Conservation (phyloP, 1,284 basidiomycete species). For the Cutaneotrichosporon sp. region DNA sequence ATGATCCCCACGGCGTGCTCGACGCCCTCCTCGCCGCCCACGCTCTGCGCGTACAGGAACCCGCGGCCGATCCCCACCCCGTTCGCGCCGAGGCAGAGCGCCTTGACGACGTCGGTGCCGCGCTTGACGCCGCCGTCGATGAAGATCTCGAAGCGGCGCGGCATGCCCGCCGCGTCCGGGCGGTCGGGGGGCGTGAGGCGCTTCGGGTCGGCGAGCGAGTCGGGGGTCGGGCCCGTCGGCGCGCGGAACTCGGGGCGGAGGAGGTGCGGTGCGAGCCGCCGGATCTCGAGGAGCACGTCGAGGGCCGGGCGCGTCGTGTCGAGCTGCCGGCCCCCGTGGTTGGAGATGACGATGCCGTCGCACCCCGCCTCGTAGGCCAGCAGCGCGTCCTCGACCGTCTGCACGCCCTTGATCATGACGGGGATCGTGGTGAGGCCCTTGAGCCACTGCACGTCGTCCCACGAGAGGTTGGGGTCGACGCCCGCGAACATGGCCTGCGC, state of each 20-base stretch:
- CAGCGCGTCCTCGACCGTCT: conserved; percentile 57
- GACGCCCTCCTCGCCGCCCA: conserved; percentile 81
- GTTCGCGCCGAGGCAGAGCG: conserved; percentile 83
- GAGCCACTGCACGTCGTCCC: conserved; percentile 55
- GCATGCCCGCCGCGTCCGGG: conserved; percentile 18
- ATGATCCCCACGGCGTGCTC: conserved; percentile 62
- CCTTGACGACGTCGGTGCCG: conserved; percentile 90
- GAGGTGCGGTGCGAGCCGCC: conserved; percentile 51
- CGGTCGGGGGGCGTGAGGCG: conserved; percentile 59
- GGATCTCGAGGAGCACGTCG: conserved; percentile 73
- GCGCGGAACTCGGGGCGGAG: conserved; percentile 43
- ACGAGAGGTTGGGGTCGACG: conserved; percentile 47
- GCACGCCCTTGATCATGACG: conserved; percentile 76
- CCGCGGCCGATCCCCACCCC: conserved; percentile 87
- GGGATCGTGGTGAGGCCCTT: conserved; percentile 73
- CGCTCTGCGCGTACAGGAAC: conserved; percentile 90
- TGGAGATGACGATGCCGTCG: conserved; percentile 57
- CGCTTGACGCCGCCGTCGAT: conserved; percentile 84
- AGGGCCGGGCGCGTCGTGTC: conserved; percentile 65
- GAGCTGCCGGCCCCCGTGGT: conserved; percentile 57
- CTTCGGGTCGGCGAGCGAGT: conserved; percentile 64
- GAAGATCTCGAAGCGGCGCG: conserved; percentile 63
- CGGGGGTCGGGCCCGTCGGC: conserved; percentile 34
- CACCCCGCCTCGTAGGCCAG: conserved; percentile 55
- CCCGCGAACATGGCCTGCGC: conserved; percentile 48